These are phyloP conservation scores for Kwoniella mangroviensis DNA, from an alignment of 768 basidiomycete genomes.

Conservation along the genomic window DNA sequence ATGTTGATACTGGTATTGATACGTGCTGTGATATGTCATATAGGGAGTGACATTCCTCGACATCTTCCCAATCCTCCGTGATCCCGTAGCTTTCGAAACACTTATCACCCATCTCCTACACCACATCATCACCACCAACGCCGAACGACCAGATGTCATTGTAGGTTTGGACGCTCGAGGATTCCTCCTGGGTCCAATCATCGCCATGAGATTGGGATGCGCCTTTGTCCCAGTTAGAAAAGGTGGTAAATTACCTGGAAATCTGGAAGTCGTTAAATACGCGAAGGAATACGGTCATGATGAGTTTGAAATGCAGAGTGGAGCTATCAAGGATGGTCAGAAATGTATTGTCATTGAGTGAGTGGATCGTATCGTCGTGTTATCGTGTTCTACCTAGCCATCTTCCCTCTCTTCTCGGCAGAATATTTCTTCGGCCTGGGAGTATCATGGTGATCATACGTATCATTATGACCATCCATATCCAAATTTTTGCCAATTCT, in stretches of 20 bases:
- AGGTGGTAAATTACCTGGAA: slow-evolving; percentile 89
- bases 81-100: slow-evolving; percentile 85
- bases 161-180: slow-evolving; percentile 96
- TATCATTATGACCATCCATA: too few species aligned
- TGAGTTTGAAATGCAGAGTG: slow-evolving; percentile 92
- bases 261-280: slow-evolving; percentile 73
- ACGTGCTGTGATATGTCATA: background rate
- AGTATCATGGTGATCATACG: too few species aligned
- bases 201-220: slow-evolving; percentile 86
- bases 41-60: slow-evolving; percentile 92
- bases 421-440: too few species aligned
- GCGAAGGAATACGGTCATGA: slow-evolving; percentile 95
- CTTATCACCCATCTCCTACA: slow-evolving; percentile 86
- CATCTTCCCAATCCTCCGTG: slow-evolving; percentile 87
- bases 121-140: slow-evolving; percentile 73
- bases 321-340: slow-evolving; percentile 79
- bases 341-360: slow-evolving; percentile 81
- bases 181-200: slow-evolving; percentile 89
- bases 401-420: background rate
- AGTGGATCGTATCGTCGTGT: slow-evolving; percentile 26
- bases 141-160: slow-evolving; percentile 68
- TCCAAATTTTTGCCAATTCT: too few species aligned
- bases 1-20: background rate
- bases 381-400: too few species aligned
- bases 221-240: slow-evolving; percentile 97